Evolutionary conservation across 2,329 filamentous ascomycete genomes (phyloP), one percentile per base, ranked within the genome.

Genomic region (Penicillium crustosum): DNA sequence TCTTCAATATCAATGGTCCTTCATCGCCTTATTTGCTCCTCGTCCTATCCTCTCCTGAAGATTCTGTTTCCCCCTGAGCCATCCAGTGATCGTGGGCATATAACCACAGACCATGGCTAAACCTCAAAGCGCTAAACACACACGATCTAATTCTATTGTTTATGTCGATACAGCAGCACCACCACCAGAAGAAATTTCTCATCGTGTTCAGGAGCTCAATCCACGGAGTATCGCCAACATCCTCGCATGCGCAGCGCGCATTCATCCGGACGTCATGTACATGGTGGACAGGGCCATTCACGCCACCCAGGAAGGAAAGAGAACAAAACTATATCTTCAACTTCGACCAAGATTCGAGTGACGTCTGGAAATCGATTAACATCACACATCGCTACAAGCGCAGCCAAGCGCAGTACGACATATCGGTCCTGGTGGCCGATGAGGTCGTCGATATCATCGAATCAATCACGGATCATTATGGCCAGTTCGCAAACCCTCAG

Each of bases 301-400:
- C 7, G 15, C 13, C 35, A 33, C 7, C 25, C 25, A n/a, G 27
- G 52, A 54, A n/a, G 27, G 52, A 54, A 25, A 33, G 4, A 25
- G 41, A 53, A 12, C 17, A 7, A 47, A 19, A 25, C 25, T 25
- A 4, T 6, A 25, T 25, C 25, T 6, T 44, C 15, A 35, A 8
- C 15, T 52, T 52, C 19, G 49, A 43, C 29, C 3, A 19, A 4
- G 19, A 52, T 36, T 44, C 39, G 9, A 15, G 19, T 6, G 4
- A 4, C 2, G 15, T 64, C 9, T 65, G 64, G 64, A 45, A 36
- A 29, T 6, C 17, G 3, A 59, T 66, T 29, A 66, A 66, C 23
- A 5, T 60, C 55, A 58, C 41, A 0, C 50, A 58, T 41, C 17
- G 21, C 21, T 44, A 17, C 4, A 33, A 53, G 50, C 23, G 23